These are phyloP conservation scores for Trifolium subterraneum DNA, from an alignment of 306 rosid genomes.

Conservation along the genomic window DNA sequence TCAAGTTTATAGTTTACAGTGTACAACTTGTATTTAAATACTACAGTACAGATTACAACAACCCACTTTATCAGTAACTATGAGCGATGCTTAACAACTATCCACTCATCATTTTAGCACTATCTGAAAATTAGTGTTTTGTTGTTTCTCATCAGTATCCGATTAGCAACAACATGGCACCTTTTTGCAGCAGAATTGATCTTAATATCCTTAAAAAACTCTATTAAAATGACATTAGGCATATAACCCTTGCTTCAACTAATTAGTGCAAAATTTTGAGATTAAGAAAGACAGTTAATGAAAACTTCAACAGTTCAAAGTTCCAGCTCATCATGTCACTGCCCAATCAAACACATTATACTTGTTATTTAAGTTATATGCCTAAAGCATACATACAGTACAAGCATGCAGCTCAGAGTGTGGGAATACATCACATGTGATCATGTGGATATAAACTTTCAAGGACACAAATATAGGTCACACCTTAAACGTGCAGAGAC, in stretches of 20 bases:
- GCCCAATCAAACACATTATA: conserved; percentile 6
- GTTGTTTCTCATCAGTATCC: not conserved
- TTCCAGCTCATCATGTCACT: conserved; percentile 14
- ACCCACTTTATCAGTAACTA: too few relatives aligned
- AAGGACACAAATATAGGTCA: conserved; percentile 22
- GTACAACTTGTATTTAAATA: too few relatives aligned
- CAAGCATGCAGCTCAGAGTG: not conserved
- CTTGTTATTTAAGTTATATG: conserved; percentile 9
- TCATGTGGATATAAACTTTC: not conserved
- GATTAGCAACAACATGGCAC: not conserved
- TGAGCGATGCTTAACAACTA: too few relatives aligned
- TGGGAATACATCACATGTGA: conserved; percentile 15
- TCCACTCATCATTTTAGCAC: too few relatives aligned
- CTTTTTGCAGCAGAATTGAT: conserved; percentile 20
- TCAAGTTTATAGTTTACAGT: too few relatives aligned
- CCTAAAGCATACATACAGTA: conserved; percentile 16
- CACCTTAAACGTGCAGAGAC: conserved; percentile 7
- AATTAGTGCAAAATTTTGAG: not conserved
- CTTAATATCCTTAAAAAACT: conserved; percentile 1
- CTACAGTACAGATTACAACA: too few relatives aligned
- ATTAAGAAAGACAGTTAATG: not conserved
- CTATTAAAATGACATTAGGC: not conserved
- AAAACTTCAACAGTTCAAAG: conserved; percentile 25
- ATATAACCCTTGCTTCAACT: conserved; percentile 16
- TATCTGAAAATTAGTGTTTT: too few relatives aligned